Evolutionary conservation across 1,139 yeast species (phyloP).

Genomic region (Komagataea norvegica): DNA sequence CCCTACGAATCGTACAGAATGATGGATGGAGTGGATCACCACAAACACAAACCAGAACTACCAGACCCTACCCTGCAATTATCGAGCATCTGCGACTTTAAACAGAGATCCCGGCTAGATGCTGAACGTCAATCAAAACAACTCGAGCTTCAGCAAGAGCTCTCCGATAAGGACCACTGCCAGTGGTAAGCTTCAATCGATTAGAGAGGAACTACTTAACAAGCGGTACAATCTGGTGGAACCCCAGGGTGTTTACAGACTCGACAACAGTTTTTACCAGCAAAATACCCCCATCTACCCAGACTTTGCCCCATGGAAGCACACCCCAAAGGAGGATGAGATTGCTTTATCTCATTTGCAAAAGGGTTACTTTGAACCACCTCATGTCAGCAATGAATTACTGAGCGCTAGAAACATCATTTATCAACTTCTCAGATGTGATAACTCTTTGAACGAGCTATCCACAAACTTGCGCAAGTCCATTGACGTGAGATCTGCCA

Average conservation of each 20-base stretch:
- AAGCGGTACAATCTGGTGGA: constrained; percentile 22
- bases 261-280: constrained; percentile 14
- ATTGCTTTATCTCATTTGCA: constrained; percentile 47
- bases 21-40: too few relatives aligned
- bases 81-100: too few relatives aligned
- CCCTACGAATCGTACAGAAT: too few relatives aligned
- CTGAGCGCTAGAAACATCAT: constrained; percentile 49
- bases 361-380: constrained; percentile 53
- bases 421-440: constrained; percentile 37
- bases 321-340: constrained; percentile 50
- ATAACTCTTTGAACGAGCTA: constrained; percentile 56
- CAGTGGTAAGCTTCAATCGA: constrained; percentile 12
- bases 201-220: constrained; percentile 23
- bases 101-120: too few relatives aligned
- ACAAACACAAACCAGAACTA: too few relatives aligned
- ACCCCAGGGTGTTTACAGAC: constrained; percentile 23
- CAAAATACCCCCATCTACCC: constrained; percentile 36
- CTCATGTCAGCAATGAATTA: constrained; percentile 54
- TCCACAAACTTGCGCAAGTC: constrained; percentile 62
- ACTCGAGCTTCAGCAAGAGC: too few relatives aligned
- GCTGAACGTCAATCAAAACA: constrained; percentile 3
- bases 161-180: background rate
- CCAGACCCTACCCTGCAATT: too few relatives aligned
- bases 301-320: constrained; percentile 78
- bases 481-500: constrained; percentile 57